Base-by-base conservation (phyloP, 495 filamentous ascomycete genomes). In the Neurospora sp. region DNA sequence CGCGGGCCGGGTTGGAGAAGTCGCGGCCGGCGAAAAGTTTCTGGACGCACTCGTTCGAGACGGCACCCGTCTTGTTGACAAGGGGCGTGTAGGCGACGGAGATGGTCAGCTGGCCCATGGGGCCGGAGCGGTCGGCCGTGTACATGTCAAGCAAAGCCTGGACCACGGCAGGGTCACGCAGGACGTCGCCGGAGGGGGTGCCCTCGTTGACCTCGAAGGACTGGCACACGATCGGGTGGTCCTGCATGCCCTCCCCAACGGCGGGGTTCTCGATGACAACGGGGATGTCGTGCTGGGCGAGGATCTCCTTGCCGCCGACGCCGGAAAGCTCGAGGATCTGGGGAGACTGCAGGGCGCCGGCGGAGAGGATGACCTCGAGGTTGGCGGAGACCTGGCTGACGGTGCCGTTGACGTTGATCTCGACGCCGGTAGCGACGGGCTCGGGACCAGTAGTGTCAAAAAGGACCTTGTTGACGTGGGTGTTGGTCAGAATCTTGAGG, bases 321-420 rank as follows among this genome's bases (percentile, higher is more conserved):
- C 93, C 93, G 45, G 92, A 94, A 24, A 92, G 87, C 72, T 94
- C 84, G 5, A 89, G 80, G n/a, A 91, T 79, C 74, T 89, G 88
- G 5, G 89, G 89, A 1, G 87, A 85, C 40, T 88, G 85, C 3
- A 91, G 73, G 13, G 87, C 81, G n/a, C 89, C 89, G 1, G 88
- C 88, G 3, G 86, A 82, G n/a, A 91, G 74, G 71, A 90, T 86
- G 39, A 91, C 86, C 69, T 91, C 88, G 34, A 74, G 76, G 9
- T 71, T 77, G 15, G 85, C 86, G 38, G 73, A 69, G 39, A 79
- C 69, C 2, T 69, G 38, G 11, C 43, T 71, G n/a, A 71, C 72
- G 31, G 77, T 24, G 19, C 82, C 83, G 8, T 81, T 77, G 73
- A 77, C 75, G 71, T 75, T 72, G 43, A 82, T 79, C 74, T 77